Percentiles rank a stretch among this genome's conserved stretches.
These are phyloP conservation scores for Penicillium sp. DNA, from an alignment of 2,329 filamentous ascomycete species.

Conservation along the genomic window DNA sequence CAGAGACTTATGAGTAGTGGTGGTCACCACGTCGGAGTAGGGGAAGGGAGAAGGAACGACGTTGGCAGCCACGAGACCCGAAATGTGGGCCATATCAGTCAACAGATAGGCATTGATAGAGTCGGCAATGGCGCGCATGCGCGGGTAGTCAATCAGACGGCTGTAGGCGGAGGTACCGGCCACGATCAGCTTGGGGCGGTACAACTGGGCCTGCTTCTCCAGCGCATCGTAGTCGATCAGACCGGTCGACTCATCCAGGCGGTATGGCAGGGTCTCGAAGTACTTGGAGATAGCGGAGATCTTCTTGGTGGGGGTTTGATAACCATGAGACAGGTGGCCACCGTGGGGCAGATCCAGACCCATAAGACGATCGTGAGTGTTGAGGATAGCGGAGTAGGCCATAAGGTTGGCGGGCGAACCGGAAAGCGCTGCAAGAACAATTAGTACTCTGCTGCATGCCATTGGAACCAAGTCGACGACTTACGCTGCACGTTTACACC, in stretches of 20 bases:
- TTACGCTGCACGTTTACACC: slow-evolving; percentile 90
- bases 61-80: slow-evolving; percentile 83
- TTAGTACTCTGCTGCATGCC: slow-evolving; percentile 13
- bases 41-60: slow-evolving; percentile 92
- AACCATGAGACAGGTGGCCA: slow-evolving; percentile 92
- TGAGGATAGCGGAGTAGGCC: slow-evolving; percentile 94
- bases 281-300: slow-evolving; percentile 98
- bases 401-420: slow-evolving; percentile 70
- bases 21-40: slow-evolving; percentile 93
- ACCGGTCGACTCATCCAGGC: slow-evolving; percentile 69
- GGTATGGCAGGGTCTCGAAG: slow-evolving; percentile 98
- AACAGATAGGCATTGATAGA: slow-evolving; percentile 90
- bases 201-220: slow-evolving; percentile 82
- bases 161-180: slow-evolving; percentile 98
- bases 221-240: slow-evolving; percentile 96
- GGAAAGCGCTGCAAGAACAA: slow-evolving; percentile 59
- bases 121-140: slow-evolving; percentile 95
- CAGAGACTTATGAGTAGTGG: slow-evolving; percentile 98
- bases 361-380: slow-evolving; percentile 93
- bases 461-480: slow-evolving; percentile 26
- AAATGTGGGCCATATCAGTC: slow-evolving; percentile 98
- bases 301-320: slow-evolving; percentile 92
- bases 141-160: slow-evolving; percentile 91
- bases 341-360: slow-evolving; percentile 91
- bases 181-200: slow-evolving; percentile 92